These are phyloP conservation scores for Breviolum minutum DNA, from an alignment of 73 alveolate genomes.

Conservation along the genomic window DNA sequence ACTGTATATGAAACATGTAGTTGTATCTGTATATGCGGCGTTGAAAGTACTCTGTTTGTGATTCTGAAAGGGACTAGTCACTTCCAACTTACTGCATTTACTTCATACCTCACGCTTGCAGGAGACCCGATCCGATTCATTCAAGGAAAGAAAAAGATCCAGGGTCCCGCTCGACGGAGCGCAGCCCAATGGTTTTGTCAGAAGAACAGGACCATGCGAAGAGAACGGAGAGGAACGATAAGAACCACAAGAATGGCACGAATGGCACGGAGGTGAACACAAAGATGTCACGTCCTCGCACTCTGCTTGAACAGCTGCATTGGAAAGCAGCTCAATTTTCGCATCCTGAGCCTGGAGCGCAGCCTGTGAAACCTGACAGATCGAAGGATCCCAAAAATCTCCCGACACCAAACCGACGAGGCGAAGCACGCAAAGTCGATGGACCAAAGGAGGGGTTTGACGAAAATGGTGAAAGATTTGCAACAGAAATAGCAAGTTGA, in stretches of 20 bases:
- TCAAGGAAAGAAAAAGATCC: conserved; percentile 9
- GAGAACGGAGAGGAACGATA: neutral
- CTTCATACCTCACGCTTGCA: neutral
- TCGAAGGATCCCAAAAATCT: conserved; percentile 29
- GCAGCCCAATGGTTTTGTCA: conserved; percentile 53
- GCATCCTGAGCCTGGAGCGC: conserved; percentile 50
- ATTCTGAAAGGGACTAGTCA: too few relatives aligned
- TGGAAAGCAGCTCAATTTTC: conserved; percentile 33
- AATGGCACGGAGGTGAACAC: conserved; percentile 36
- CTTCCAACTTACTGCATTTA: too few relatives aligned
- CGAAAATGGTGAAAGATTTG: neutral
- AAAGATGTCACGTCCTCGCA: conserved; percentile 48
- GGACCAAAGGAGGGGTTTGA: conserved; percentile 38
- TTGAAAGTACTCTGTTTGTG: too few relatives aligned
- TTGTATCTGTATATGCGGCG: too few relatives aligned
- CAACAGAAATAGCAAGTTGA: neutral
- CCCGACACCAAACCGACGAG: conserved; percentile 22
- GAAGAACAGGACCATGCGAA: conserved; percentile 36
- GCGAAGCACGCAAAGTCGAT: conserved; percentile 35
- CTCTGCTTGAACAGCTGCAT: conserved; percentile 34
- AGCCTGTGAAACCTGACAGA: neutral
- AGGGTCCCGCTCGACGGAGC: conserved; percentile 44
- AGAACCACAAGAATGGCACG: conserved; percentile 9
- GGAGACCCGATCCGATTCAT: conserved; percentile 17
- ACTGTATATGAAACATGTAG: too few relatives aligned